phyloP scores from a whole-genome alignment of 495 filamentous ascomycete species.

The Trichoderma reesei region DNA sequence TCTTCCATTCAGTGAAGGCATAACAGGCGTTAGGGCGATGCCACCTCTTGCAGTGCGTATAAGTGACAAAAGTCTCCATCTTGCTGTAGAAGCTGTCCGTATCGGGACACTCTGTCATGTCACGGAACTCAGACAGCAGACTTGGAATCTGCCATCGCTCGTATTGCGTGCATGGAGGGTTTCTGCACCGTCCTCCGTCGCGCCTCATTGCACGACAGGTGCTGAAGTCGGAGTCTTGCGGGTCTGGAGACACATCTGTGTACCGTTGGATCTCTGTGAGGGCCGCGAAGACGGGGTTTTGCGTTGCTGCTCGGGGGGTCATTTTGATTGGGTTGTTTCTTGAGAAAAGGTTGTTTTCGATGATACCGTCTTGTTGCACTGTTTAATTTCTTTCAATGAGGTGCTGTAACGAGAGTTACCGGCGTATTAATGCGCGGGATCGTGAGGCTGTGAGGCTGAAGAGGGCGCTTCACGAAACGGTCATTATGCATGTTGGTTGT shows the following conservation, averaged over 20 bases:
- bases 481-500: neutral
- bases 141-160: neutral
- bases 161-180: neutral
- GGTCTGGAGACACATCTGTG: neutral
- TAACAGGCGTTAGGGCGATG: neutral
- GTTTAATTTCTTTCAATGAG: neutral
- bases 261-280: neutral
- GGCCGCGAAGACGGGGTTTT: neutral
- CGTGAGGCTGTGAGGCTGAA: neutral
- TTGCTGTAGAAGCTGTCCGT: neutral
- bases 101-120: neutral
- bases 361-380: neutral
- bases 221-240: neutral
- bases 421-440: neutral
- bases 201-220: neutral
- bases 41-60: neutral
- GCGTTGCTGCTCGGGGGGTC: neutral
- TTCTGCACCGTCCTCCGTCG: neutral
- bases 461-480: neutral
- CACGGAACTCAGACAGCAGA: neutral
- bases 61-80: neutral
- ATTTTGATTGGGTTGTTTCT: neutral
- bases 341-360: neutral
- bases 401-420: neutral
- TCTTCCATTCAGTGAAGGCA: neutral